Conservation (phyloP, 345 rosid species). For the Erysimum cheiranthoides region DNA sequence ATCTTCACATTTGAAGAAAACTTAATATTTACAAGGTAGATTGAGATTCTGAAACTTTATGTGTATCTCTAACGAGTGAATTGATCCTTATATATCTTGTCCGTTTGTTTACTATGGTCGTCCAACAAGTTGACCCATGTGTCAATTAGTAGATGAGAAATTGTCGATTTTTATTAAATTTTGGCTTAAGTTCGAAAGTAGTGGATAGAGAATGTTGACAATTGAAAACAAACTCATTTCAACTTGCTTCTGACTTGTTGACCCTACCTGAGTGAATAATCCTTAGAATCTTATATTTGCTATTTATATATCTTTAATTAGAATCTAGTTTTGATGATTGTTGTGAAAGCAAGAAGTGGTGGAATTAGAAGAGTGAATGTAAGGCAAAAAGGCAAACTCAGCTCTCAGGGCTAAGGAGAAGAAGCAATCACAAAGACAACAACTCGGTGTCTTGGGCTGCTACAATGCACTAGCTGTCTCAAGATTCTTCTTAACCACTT, state of each 20-base stretch:
- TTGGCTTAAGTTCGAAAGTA: not conserved
- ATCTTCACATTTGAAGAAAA: not conserved
- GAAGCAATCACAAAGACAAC: slow-evolving; percentile 63
- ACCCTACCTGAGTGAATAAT: no score
- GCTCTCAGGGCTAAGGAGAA: slow-evolving; percentile 77
- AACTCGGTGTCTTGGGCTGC: slow-evolving; percentile 87
- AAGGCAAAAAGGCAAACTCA: slow-evolving; percentile 70
- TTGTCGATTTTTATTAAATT: not conserved
- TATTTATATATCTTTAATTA: no score
- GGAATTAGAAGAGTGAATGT: slow-evolving; percentile 63
- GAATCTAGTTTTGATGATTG: not conserved
- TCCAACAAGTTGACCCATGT: not conserved
- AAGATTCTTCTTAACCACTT: slow-evolving; percentile 24
- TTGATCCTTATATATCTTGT: slow-evolving; percentile 8
- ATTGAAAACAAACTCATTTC: not conserved
- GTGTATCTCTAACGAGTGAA: slow-evolving; percentile 15
- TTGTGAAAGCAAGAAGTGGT: slow-evolving; percentile 46
- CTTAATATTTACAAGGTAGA: no score
- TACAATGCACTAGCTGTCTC: slow-evolving; percentile 70
- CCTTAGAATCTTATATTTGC: no score
- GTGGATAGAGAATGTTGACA: slow-evolving; percentile 26
- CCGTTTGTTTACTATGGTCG: slow-evolving; percentile 24
- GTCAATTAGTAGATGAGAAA: not conserved
- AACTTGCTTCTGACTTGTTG: not conserved
- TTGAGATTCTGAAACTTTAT: slow-evolving; percentile 23